These are phyloP conservation scores for Syncephalastrum monosporum DNA, from an alignment of 371 early-diverging fungal species.

Conservation along the genomic window DNA sequence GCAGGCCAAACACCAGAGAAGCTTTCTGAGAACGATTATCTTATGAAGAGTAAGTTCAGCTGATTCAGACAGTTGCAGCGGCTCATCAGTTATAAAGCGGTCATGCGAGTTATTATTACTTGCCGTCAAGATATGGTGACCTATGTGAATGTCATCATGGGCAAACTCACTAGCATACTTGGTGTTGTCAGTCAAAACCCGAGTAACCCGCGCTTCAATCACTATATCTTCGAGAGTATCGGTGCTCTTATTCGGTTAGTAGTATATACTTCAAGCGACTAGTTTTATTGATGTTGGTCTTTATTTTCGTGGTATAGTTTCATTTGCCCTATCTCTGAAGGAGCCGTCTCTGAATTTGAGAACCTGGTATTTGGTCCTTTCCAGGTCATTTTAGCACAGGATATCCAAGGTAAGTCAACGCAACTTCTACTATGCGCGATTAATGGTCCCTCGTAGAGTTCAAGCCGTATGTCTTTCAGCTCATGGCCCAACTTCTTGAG, in stretches of 20 bases:
- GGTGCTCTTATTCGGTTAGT: conserved; percentile 77
- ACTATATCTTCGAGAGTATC: conserved; percentile 93
- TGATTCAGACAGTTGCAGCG: not conserved
- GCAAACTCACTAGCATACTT: conserved; percentile 72
- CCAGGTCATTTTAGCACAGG: conserved; percentile 88
- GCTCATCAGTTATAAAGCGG: conserved; percentile 34
- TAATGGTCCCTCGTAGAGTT: conserved; percentile 64
- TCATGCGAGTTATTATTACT: conserved; percentile 81
- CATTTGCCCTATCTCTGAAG: conserved; percentile 60
- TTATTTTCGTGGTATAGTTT: conserved; percentile 25
- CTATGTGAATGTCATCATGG: conserved; percentile 69
- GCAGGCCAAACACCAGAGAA: conserved; percentile 72
- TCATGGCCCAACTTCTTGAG: conserved; percentile 83
- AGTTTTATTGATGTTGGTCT: not conserved
- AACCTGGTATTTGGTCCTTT: conserved; percentile 74
- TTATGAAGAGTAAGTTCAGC: conserved; percentile 70
- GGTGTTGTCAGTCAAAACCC: conserved; percentile 91
- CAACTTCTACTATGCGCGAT: not conserved
- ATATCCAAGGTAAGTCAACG: conserved; percentile 52
- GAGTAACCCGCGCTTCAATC: conserved; percentile 96
- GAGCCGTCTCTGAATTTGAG: conserved; percentile 79
- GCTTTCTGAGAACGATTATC: conserved; percentile 93
- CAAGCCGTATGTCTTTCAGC: conserved; percentile 95
- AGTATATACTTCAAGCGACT: not conserved
- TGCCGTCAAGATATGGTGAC: conserved; percentile 71